Conservation (phyloP, 371 early-diverging fungal genomes). For the Saksenaea vasiformis region DNA sequence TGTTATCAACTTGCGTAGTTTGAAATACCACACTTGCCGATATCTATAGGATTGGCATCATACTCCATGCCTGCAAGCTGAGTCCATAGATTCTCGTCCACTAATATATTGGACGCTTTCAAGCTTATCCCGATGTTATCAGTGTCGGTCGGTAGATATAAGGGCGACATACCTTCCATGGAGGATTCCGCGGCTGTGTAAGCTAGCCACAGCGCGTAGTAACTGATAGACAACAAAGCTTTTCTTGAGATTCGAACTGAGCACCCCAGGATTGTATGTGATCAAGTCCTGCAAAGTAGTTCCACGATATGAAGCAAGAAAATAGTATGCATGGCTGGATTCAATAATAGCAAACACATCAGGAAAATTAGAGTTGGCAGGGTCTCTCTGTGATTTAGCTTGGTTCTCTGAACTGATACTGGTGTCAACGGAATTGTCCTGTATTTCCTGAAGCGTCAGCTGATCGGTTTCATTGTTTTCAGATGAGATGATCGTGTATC, state of each 20-base stretch:
- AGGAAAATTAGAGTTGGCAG: conserved; percentile 53
- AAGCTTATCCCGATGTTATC: conserved; percentile 19
- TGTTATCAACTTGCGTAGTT: background rate
- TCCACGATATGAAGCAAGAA: conserved; percentile 58
- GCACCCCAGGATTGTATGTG: conserved; percentile 63
- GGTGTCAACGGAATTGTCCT: conserved; percentile 4
- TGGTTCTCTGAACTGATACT: background rate
- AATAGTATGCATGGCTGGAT: conserved; percentile 56
- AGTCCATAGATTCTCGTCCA: conserved; percentile 69
- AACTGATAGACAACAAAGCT: conserved; percentile 64
- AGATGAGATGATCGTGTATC: conserved; percentile 25
- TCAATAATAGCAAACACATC: conserved; percentile 64
- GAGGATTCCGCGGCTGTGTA: conserved; percentile 58
- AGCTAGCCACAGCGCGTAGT: conserved; percentile 49
- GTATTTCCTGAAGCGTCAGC: conserved; percentile 20
- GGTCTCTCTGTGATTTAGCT: conserved; percentile 9
- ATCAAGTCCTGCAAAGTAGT: conserved; percentile 65
- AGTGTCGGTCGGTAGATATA: background rate
- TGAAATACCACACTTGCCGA: conserved; percentile 18
- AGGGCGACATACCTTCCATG: conserved; percentile 51
- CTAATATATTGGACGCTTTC: conserved; percentile 61
- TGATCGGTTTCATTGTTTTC: conserved; percentile 15
- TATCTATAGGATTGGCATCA: conserved; percentile 32
- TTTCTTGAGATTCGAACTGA: conserved; percentile 63
- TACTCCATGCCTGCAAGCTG: conserved; percentile 62